Evolutionary conservation across 108 stramenopile species (phyloP), one percentile per base, ranked within the genome.

Genomic region (Cyclotella baltica): DNA sequence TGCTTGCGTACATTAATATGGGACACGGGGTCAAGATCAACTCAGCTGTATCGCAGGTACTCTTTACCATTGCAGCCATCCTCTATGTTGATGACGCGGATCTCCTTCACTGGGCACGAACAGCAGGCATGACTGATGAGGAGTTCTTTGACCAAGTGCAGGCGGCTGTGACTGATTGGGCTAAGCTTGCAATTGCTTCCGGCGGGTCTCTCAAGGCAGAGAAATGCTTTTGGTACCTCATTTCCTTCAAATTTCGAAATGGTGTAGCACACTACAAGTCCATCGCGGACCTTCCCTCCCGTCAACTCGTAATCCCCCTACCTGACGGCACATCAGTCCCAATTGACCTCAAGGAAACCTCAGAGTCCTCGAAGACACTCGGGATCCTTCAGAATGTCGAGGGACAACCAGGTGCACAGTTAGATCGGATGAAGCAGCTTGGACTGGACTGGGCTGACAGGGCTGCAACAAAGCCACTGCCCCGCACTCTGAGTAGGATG

Each of bases 31-130:
- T 58, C 13, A 6, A 28, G 4, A 18, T 18, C 4, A 58, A 28
- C 13, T 9, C 30, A 4, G 5, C 28, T 10, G 9, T 31, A 16
- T 31, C 29, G 8, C 16, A 5, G 8, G 2, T 23, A 19, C 4
- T 58, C 29, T 31, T 58, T 19, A 4, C 30, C 28, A 23, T 58
- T 5, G 30, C 57, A 30, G 57, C 57, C 28, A 58, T 58, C 27
- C 27, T 58, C 29, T 58, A 58, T 31, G 57, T 58, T 18, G 57
- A 58, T 30, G 57, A 58, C 29, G 30, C 57, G 19, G 57, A 58
- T 28, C 57, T 58, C 18, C 57, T 58, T 2, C 57, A 58, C 57
- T 58, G 30, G 57, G 57, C 29, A 4, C 4, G 18, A 19, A 29
- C 30, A 4, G 27, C 27, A 6, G 57, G 57, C 5, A 58, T 58